Conservation (phyloP, 306 rosid genomes). For the Vachellia collinsii region DNA sequence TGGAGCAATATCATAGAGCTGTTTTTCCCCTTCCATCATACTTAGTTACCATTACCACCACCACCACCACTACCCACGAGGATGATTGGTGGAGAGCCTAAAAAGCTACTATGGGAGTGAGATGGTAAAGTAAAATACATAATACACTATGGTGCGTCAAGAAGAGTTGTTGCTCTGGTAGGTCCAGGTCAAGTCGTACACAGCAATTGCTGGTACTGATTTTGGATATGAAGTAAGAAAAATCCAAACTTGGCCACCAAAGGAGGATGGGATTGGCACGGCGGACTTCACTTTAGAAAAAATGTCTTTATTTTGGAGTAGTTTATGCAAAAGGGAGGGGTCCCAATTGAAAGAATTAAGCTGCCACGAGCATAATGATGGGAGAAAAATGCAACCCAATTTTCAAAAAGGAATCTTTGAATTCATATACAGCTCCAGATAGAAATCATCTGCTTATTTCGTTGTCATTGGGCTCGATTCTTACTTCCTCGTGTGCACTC, state of each 20-base stretch:
- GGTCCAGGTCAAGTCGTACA: slow-evolving; percentile 58
- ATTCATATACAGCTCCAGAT: slow-evolving; percentile 21
- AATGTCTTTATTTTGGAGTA: slow-evolving; percentile 35
- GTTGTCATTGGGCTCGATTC: slow-evolving; percentile 18
- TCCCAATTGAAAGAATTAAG: slow-evolving; percentile 39
- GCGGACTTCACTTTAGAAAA: slow-evolving; percentile 45
- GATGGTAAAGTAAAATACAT: slow-evolving; percentile 40
- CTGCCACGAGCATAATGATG: slow-evolving; percentile 33
- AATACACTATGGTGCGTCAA: slow-evolving; percentile 31
- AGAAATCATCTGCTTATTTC: slow-evolving; percentile 16
- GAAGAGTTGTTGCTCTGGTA: slow-evolving; percentile 40
- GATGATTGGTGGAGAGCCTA: slow-evolving; percentile 47
- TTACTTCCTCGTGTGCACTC: slow-evolving; percentile 37
- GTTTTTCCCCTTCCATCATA: background rate
- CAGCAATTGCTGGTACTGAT: slow-evolving; percentile 49
- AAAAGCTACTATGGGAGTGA: slow-evolving; percentile 29
- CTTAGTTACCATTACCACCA: slow-evolving; percentile 21
- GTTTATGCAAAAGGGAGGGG: slow-evolving; percentile 40
- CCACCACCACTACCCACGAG: slow-evolving; percentile 19
- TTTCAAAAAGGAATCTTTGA: slow-evolving; percentile 40
- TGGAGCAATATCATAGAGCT: background rate
- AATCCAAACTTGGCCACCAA: slow-evolving; percentile 57
- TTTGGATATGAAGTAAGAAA: slow-evolving; percentile 56
- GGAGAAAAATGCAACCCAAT: slow-evolving; percentile 30
- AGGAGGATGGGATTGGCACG: slow-evolving; percentile 56